phyloP scores from a whole-genome alignment of 108 stramenopile genomes.

The Skeletonema potamos region DNA sequence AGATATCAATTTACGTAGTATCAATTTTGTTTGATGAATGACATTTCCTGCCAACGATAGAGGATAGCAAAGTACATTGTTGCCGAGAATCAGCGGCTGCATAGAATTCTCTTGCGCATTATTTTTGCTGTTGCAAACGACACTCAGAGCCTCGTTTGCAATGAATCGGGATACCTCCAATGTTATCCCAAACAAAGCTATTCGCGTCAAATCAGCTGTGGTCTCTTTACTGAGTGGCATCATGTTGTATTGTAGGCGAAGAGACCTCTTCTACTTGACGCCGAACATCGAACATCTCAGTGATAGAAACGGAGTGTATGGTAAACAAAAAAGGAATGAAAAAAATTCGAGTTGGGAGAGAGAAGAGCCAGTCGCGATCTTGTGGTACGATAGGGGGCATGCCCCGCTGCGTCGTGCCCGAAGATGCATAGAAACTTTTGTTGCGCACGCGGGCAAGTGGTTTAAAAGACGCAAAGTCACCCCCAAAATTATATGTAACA shows the following conservation, averaged over 20 bases:
- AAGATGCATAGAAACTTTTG: no score
- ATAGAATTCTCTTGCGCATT: not conserved
- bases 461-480: no score
- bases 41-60: not conserved
- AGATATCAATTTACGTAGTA: not conserved
- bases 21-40: not conserved
- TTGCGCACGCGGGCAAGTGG: no score
- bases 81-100: not conserved
- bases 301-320: no score
- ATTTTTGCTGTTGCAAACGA: not conserved
- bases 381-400: no score
- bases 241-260: not conserved
- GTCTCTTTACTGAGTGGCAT: not conserved
- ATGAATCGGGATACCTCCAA: constrained; percentile 24
- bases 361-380: no score
- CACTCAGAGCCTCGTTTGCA: constrained; percentile 3
- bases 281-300: not conserved
- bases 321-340: no score
- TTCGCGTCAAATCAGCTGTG: constrained; percentile 12
- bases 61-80: not conserved
- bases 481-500: no score
- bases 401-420: no score
- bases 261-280: not conserved
- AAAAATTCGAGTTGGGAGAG: no score
- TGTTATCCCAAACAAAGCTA: constrained; percentile 17